Conservation (phyloP, 31 red algal genomes). For the Endocladia muricata region DNA sequence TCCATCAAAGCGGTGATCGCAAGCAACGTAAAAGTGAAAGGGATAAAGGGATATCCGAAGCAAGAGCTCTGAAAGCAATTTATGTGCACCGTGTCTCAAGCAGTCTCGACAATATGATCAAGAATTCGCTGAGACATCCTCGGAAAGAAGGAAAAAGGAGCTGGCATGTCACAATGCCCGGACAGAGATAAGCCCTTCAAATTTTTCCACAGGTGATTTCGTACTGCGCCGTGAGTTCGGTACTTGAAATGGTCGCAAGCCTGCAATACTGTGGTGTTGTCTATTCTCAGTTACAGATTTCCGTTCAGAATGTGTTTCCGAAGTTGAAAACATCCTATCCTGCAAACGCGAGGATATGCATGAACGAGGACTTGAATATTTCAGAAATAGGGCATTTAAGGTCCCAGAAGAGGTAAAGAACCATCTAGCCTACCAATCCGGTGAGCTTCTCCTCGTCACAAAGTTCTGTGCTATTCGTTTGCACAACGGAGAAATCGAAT, state of each 20-base stretch:
- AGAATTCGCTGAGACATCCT: not conserved
- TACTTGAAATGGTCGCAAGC: not conserved
- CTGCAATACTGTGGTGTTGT: constrained; percentile 15
- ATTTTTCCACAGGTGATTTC: constrained; percentile 41
- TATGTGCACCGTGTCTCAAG: not conserved
- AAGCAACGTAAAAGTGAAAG: not conserved
- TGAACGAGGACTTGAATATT: constrained; percentile 3
- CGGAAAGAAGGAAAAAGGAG: not conserved
- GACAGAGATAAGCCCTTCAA: constrained; percentile 12
- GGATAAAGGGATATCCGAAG: not conserved
- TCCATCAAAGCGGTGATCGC: not conserved
- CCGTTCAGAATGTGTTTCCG: not conserved
- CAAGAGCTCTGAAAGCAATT: not conserved
- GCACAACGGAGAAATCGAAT: not conserved
- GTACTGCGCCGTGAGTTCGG: constrained; percentile 20
- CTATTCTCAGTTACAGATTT: not conserved
- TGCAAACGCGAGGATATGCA: not conserved
- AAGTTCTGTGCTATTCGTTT: not conserved
- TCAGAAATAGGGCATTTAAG: constrained; percentile 11
- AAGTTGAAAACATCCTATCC: not conserved
- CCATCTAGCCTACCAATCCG: not conserved
- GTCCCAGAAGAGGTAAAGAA: not conserved
- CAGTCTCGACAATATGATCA: constrained; percentile 18
- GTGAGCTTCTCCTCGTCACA: not conserved
- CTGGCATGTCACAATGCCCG: constrained; percentile 17